Evolutionary conservation across 2,329 filamentous ascomycete genomes (phyloP).

Genomic region (Nemania serpens): DNA sequence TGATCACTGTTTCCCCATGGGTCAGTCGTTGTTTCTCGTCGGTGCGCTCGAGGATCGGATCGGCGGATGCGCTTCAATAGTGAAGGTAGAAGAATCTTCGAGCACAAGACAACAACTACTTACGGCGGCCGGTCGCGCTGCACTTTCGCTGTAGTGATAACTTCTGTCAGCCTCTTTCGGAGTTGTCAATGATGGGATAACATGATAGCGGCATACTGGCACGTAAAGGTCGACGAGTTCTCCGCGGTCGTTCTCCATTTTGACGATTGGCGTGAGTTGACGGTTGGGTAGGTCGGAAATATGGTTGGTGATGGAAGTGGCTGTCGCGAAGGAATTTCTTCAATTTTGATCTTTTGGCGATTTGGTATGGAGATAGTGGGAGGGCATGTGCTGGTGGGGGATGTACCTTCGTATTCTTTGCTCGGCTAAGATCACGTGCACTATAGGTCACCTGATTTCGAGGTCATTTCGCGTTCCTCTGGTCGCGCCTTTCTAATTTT

Average conservation of each 20-base stretch:
- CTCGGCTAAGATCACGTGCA: constrained; percentile 35
- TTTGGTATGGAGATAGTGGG: constrained; percentile 5
- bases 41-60: background rate
- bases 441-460: constrained; percentile 37
- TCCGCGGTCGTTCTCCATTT: constrained; percentile 99
- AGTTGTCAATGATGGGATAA: background rate
- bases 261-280: constrained; percentile 51
- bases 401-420: constrained; percentile 27
- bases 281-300: constrained; percentile 16
- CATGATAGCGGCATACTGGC: constrained; percentile 27
- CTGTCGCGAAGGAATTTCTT: constrained; percentile 30
- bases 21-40: constrained; percentile 3
- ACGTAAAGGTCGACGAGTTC: constrained; percentile 98
- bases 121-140: constrained; percentile 48
- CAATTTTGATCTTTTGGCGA: constrained; percentile 34
- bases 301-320: constrained; percentile 32
- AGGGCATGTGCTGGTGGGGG: constrained; percentile 21
- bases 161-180: constrained; percentile 17
- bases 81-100: background rate
- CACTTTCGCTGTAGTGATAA: constrained; percentile 80
- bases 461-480: constrained; percentile 33
- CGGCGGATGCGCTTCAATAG: background rate
- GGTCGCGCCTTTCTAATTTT: constrained; percentile 27
- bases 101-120: constrained; percentile 11
- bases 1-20: constrained; percentile 68